Evolutionary conservation across 2,329 filamentous ascomycete genomes (phyloP).

Genomic region (Ascochyta koolunga): DNA sequence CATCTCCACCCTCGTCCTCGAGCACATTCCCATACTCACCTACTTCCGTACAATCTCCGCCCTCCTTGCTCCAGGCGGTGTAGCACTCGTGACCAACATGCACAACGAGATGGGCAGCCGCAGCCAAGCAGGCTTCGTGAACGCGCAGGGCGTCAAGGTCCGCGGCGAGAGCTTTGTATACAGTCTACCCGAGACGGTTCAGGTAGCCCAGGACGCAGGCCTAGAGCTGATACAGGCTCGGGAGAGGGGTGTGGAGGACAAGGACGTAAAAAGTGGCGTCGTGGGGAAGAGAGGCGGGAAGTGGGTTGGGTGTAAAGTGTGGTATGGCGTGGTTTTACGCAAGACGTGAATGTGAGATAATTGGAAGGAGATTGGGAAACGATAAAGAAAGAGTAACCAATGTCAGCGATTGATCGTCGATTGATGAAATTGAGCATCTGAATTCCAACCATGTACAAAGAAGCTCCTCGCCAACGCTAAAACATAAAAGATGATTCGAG

Average conservation of each 20-base stretch:
- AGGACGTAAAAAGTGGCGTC: conserved; percentile 36
- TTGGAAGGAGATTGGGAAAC: too few species aligned
- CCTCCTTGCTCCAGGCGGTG: conserved; percentile 54
- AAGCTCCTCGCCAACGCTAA: conserved; percentile 8
- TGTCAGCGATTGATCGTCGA: too few species aligned
- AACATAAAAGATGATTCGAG: neutral
- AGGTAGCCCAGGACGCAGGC: conserved; percentile 50
- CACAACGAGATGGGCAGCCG: conserved; percentile 67
- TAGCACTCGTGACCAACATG: conserved; percentile 71
- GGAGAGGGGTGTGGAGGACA: conserved; percentile 40
- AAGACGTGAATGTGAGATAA: conserved; percentile 15
- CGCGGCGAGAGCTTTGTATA: conserved; percentile 65
- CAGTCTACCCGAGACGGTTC: conserved; percentile 58
- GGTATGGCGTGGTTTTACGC: conserved; percentile 47
- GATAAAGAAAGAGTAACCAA: too few species aligned
- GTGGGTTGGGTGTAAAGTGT: conserved; percentile 50
- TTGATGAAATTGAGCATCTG: too few species aligned
- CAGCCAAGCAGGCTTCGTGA: conserved; percentile 67
- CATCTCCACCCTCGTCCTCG: conserved; percentile 67
- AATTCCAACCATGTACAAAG: neutral
- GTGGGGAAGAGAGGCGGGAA: conserved; percentile 47
- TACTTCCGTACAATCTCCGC: conserved; percentile 58
- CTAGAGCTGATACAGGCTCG: conserved; percentile 35
- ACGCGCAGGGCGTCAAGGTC: conserved; percentile 60
- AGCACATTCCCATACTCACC: conserved; percentile 62